Evolutionary conservation across 257 asterid species (phyloP), one percentile per base, ranked within the genome.

Genomic region (Nicotiana obtusifolia): DNA sequence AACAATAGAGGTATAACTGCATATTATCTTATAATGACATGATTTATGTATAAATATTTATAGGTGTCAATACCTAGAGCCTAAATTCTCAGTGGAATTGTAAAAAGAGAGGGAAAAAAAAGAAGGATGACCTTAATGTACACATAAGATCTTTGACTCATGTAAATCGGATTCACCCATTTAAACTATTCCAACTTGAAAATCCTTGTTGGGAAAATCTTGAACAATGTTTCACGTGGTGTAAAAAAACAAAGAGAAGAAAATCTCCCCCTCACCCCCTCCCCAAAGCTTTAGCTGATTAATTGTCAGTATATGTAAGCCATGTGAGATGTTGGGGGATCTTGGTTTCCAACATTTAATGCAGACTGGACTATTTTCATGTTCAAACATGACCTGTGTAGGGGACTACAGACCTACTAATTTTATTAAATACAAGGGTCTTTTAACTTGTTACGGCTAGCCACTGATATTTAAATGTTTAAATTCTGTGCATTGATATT

Each of bases 251-350:
- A 54, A 15, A 54, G 7, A 37, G 44, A 37, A 37, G 44, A 6
- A 37, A 41, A 41, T 52, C 57, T 10, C 57, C 57, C 57, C 19
- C 17, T 7, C 53, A 47, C 6, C 56, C 56, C 56, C 56, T 4
- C 57, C 57, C 57, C 16, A 52, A 52, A 52, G 19, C 30, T 22
- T 62, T 78, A 33, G 59, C 33, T 8, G 83, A 81, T 68, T 81
- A 81, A 82, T 60, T 84, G 85, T 78, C 83, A 81, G 89, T 66
- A 59, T 80, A 83, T 86, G 90, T 85, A 84, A 76, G 88, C 89
- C 95, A 92, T 87, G 95, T 91, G 92, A 84, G 82, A 81, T 88
- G 95, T 90, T 88, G 83, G 86, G 69, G 78, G 57, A 86, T 83
- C 78, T 88, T 80, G 66, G 54, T 81, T 86, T 83, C 82, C 83